phyloP scores from a whole-genome alignment of 1,284 basidiomycete species.

The Irpex sp. region DNA sequence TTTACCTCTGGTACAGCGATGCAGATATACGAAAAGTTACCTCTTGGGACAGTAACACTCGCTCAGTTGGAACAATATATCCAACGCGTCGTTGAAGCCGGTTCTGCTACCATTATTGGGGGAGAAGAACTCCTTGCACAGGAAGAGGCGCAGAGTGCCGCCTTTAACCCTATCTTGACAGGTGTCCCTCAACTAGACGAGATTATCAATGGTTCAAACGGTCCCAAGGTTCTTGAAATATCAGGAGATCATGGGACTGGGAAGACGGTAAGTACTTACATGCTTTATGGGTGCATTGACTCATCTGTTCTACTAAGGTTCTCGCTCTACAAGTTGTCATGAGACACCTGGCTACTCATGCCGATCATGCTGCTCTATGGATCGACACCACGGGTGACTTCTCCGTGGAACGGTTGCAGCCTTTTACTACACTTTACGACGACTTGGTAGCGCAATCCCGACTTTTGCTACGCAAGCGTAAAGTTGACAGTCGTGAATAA shows the following conservation, averaged over 20 bases:
- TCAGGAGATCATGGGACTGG: conserved; percentile 59
- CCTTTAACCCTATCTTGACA: conserved; percentile 25
- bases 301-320: conserved; percentile 32
- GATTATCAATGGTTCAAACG: conserved; percentile 43
- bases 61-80: conserved; percentile 35
- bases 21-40: conserved; percentile 47
- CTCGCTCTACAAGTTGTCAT: conserved; percentile 57
- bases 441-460: conserved; percentile 29
- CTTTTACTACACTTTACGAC: conserved; percentile 33
- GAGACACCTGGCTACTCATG: conserved; percentile 39
- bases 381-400: conserved; percentile 71
- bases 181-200: conserved; percentile 47
- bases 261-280: conserved; percentile 52
- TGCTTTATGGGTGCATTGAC: no score
- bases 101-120: conserved; percentile 39
- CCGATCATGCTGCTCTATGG: conserved; percentile 50
- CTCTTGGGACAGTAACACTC: conserved; percentile 42
- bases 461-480: neutral
- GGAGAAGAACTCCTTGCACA: conserved; percentile 37
- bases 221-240: conserved; percentile 55
- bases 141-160: conserved; percentile 21
- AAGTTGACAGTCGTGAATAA: neutral
- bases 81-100: conserved; percentile 30
- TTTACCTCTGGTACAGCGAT: conserved; percentile 39
- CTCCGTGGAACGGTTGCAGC: conserved; percentile 43